Conservation (phyloP, 768 basidiomycete species). For the Lactarius hatsudake region DNA sequence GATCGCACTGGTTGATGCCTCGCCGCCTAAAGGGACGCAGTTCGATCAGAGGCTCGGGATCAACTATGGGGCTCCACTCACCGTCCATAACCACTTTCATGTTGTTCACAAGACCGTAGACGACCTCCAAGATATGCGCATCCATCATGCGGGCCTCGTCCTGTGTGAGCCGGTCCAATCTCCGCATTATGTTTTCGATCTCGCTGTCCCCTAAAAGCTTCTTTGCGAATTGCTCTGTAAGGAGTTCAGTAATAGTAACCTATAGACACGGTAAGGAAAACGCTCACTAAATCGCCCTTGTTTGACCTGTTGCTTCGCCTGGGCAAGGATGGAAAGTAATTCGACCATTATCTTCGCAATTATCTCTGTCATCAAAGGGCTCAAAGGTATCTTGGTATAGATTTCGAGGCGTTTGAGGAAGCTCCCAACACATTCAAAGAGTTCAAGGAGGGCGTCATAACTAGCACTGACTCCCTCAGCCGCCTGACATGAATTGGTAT, state of each 20-base stretch:
- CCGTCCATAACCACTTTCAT: not conserved
- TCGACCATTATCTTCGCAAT: not conserved
- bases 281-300: slow-evolving; percentile 3
- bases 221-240: slow-evolving; percentile 5
- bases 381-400: not conserved
- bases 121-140: not conserved
- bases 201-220: slow-evolving; percentile 1
- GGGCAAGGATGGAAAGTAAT: not conserved
- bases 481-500: not conserved
- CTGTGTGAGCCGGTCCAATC: slow-evolving; percentile 6
- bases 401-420: not conserved
- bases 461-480: not conserved
- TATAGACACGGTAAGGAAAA: not conserved
- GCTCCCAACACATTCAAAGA: not conserved
- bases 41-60: not conserved
- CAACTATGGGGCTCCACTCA: not conserved
- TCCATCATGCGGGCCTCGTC: slow-evolving; percentile 2
- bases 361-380: not conserved
- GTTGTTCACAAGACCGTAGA: not conserved
- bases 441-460: not conserved
- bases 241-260: slow-evolving; percentile 22
- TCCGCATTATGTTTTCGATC: not conserved
- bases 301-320: not conserved
- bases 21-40: not conserved
- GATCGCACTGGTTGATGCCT: not conserved